Conservation (phyloP, 129 eudicot genomes). For the Scalesia atractyloides region DNA sequence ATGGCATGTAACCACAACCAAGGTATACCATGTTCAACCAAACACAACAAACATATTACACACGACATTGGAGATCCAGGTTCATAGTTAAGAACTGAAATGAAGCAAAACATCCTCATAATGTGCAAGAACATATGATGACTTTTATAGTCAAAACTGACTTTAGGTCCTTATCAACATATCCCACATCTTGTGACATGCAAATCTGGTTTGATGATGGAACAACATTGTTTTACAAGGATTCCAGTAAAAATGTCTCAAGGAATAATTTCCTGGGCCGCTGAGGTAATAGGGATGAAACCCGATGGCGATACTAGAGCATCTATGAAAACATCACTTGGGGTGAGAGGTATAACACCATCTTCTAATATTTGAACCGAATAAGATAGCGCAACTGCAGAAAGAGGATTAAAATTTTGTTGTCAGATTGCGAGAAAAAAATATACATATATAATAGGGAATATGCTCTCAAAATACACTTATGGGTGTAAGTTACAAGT, state of each 20-base stretch:
- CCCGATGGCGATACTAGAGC: constrained; percentile 85
- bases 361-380: constrained; percentile 88
- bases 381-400: constrained; percentile 92
- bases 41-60: not conserved
- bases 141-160: not conserved
- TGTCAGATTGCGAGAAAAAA: not conserved
- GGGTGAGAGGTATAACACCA: constrained; percentile 75
- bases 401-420: constrained; percentile 5
- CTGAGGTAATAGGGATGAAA: constrained; percentile 67
- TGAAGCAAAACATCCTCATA: constrained; percentile 13
- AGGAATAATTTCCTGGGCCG: constrained; percentile 43
- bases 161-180: constrained; percentile 1
- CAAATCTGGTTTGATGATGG: not conserved
- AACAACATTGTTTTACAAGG: not conserved
- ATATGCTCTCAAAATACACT: not conserved
- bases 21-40: constrained; percentile 1
- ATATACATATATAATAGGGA: too few species aligned
- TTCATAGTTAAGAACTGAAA: not conserved
- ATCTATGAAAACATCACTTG: constrained; percentile 69
- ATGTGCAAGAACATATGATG: not conserved
- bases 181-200: not conserved
- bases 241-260: constrained; percentile 4
- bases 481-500: not conserved
- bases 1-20: not conserved
- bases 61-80: not conserved